Evolutionary conservation across 352 stramenopile species (phyloP).

Genomic region (Phytopythium helicoides): DNA sequence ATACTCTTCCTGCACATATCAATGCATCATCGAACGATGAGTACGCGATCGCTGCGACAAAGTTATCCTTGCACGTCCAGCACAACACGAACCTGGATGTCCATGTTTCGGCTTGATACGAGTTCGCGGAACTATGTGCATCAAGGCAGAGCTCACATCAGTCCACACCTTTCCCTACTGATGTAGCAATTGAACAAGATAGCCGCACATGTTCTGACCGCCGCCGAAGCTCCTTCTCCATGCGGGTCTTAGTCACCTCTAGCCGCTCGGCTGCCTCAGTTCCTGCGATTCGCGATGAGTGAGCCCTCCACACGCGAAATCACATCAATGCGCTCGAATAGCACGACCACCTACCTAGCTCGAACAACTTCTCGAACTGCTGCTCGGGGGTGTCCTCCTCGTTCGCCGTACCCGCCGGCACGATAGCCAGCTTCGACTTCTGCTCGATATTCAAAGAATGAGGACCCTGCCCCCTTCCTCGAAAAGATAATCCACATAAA

Average conservation of each 20-base stretch:
- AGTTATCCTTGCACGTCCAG: too few species aligned
- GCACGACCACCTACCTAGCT: constrained; percentile 22
- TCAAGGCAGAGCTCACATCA: constrained; percentile 9
- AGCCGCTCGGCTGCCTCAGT: constrained; percentile 62
- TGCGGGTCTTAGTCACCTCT: constrained; percentile 55
- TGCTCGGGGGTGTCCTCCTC: constrained; percentile 34
- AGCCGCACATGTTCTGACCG: constrained; percentile 35
- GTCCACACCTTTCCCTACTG: too few species aligned
- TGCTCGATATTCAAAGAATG: constrained; percentile 6
- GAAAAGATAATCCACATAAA: not conserved
- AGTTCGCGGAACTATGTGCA: constrained; percentile 52
- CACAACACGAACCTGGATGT: constrained; percentile 59
- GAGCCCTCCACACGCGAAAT: not conserved
- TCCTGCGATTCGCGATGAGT: constrained; percentile 16
- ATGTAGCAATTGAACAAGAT: too few species aligned
- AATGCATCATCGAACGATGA: not conserved
- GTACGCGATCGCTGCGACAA: too few species aligned
- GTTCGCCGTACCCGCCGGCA: constrained; percentile 33
- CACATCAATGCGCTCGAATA: not conserved
- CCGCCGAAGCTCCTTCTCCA: constrained; percentile 66
- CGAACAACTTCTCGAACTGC: constrained; percentile 53
- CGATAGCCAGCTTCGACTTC: constrained; percentile 61
- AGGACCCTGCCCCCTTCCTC: too few species aligned
- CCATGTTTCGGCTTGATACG: constrained; percentile 64
- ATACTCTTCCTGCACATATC: constrained; percentile 55